A percentile compares a stretch with the other conserved stretches of the same genome.
Evolutionary conservation across 2,329 filamentous ascomycete genomes (phyloP).

Genomic region (Arthrobotrys iridis): DNA sequence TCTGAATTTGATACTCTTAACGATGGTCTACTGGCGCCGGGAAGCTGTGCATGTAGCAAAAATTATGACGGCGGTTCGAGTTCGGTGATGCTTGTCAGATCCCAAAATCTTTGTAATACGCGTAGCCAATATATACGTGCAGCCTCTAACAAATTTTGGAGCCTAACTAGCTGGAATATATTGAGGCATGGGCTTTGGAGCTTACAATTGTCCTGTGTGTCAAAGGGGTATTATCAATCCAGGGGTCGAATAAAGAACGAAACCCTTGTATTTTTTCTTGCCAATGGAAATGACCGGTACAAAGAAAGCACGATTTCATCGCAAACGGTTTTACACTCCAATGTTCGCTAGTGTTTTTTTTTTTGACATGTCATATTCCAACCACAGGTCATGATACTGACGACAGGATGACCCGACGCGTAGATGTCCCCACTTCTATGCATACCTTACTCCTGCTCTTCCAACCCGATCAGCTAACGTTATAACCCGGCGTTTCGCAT

Average conservation of each 20-base stretch:
- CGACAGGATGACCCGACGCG: slow-evolving; percentile 20
- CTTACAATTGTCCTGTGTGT: neutral
- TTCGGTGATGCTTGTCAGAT: neutral
- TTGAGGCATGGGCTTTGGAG: neutral
- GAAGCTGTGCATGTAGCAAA: slow-evolving; percentile 9
- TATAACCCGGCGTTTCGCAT: slow-evolving; percentile 7
- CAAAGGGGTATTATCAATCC: neutral
- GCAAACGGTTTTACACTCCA: neutral
- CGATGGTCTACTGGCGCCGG: too few relatives aligned
- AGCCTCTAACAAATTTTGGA: neutral
- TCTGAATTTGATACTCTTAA: neutral
- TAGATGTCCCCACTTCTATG: slow-evolving; percentile 24
- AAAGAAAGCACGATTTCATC: neutral
- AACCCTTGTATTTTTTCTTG: neutral
- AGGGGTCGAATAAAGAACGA: neutral
- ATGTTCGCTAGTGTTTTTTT: neutral
- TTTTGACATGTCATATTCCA: slow-evolving; percentile 21
- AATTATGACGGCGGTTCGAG: neutral
- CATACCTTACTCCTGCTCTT: slow-evolving; percentile 6
- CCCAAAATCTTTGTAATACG: neutral
- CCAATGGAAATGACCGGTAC: neutral
- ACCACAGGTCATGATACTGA: slow-evolving; percentile 19
- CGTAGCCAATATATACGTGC: neutral
- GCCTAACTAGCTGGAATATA: neutral
- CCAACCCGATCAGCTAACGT: neutral